Conservation (phyloP, 1,284 basidiomycete genomes). For the Cryptococcus hybrid region DNA sequence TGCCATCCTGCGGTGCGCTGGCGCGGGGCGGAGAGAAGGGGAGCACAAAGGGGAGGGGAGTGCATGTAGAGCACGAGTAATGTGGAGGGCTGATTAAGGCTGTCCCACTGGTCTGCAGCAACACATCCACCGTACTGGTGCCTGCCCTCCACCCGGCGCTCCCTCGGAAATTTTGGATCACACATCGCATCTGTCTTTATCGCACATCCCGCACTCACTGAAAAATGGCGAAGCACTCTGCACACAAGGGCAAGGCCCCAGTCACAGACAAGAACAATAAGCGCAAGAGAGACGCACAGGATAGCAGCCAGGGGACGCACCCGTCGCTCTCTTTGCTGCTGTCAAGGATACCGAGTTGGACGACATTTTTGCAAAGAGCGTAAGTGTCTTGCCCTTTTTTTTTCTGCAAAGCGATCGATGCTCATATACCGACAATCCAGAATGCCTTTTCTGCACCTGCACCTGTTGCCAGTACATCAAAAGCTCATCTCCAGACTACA, state of each 20-base stretch:
- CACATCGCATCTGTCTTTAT: not conserved
- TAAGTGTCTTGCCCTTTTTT: slow-evolving; percentile 23
- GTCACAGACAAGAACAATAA: slow-evolving; percentile 28
- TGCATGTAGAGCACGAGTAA: no score
- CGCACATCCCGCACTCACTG: not conserved
- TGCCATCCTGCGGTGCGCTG: no score
- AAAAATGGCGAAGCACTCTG: slow-evolving; percentile 21
- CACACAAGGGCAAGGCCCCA: slow-evolving; percentile 15
- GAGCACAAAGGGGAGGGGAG: no score
- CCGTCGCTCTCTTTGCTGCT: slow-evolving; percentile 23
- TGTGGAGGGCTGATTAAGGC: no score
- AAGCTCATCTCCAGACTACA: slow-evolving; percentile 4
- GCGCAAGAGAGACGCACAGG: slow-evolving; percentile 22
- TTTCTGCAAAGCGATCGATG: slow-evolving; percentile 17
- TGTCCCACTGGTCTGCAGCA: no score
- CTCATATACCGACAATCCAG: not conserved
- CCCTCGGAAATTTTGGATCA: no score
- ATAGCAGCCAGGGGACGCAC: slow-evolving; percentile 4
- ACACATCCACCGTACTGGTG: no score
- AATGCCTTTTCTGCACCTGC: slow-evolving; percentile 23
- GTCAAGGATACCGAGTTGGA: slow-evolving; percentile 44
- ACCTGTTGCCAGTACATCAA: slow-evolving; percentile 17
- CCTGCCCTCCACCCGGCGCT: no score
- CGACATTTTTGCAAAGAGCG: slow-evolving; percentile 49
- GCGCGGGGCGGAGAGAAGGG: no score